A percentile compares a stretch with the other conserved stretches of the same genome.
These are phyloP conservation scores for Mrakia blollopis DNA, from an alignment of 768 basidiomycete species.

Conservation along the genomic window DNA sequence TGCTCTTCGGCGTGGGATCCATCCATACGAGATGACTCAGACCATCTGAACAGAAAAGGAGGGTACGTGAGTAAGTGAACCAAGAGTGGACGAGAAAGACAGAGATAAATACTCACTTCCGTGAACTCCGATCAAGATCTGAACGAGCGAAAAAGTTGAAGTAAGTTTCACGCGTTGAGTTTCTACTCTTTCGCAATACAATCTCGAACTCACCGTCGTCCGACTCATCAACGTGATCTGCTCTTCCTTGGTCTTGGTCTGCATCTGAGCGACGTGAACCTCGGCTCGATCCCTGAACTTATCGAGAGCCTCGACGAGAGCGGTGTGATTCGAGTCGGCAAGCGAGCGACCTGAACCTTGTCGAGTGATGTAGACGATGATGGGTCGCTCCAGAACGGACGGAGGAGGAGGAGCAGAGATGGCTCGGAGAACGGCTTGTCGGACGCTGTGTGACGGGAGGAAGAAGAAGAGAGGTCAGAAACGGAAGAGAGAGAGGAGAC, in stretches of 20 bases:
- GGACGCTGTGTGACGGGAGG: neutral
- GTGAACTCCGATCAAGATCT: neutral
- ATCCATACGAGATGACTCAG: neutral
- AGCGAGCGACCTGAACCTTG: neutral
- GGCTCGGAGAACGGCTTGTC: neutral
- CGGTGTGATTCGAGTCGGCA: neutral
- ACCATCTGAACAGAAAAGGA: neutral
- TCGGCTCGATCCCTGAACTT: neutral
- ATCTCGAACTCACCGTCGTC: neutral
- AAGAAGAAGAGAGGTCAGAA: neutral
- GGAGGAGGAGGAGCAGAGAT: neutral
- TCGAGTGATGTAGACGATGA: slow-evolving; percentile 5
- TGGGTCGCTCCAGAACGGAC: neutral
- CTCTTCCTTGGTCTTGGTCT: neutral
- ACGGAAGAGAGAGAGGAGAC: too few species aligned
- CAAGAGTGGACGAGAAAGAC: neutral
- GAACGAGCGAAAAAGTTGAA: neutral
- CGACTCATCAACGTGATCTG: neutral
- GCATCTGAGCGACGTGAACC: neutral
- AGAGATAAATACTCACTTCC: neutral
- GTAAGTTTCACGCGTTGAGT: neutral
- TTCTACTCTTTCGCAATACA: neutral
- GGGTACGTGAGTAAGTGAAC: neutral
- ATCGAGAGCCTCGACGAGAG: neutral
- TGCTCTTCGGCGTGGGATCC: neutral